These are phyloP conservation scores for Kodamaea sp. DNA, from an alignment of 1,139 yeast genomes.

Conservation along the genomic window DNA sequence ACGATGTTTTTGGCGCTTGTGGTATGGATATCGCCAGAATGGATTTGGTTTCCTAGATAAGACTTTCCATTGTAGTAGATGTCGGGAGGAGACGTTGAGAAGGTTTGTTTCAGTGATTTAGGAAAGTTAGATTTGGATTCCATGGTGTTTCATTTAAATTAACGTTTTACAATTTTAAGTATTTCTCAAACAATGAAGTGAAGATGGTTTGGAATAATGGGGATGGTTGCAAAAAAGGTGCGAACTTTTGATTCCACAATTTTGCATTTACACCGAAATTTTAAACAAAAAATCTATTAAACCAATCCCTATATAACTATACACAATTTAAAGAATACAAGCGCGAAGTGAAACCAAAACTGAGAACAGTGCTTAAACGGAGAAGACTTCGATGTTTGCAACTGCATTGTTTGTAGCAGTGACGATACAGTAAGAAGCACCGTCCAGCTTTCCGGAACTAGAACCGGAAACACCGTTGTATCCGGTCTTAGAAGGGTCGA, in stretches of 20 bases:
- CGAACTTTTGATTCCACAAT: neutral
- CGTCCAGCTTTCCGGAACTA: conserved; percentile 54
- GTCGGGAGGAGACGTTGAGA: no score
- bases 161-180: no score
- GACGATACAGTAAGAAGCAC: conserved; percentile 78
- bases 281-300: conserved; percentile 1
- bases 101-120: no score
- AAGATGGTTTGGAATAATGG: neutral
- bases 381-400: conserved; percentile 74
- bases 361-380: conserved; percentile 6
- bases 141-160: no score
- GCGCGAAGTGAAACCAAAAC: neutral
- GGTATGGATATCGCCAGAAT: no score
- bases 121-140: no score
- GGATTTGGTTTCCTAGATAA: no score
- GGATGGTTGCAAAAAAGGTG: conserved; percentile 1
- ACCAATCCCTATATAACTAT: conserved; percentile 5
- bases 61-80: no score
- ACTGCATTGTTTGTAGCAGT: conserved; percentile 66
- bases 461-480: conserved; percentile 54
- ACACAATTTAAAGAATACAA: conserved; percentile 1
- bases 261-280: neutral
- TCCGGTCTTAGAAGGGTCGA: conserved; percentile 66
- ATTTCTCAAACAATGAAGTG: no score
- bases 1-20: conserved; percentile 31